These are phyloP conservation scores for Cladosporium halotolerans DNA, from an alignment of 2,329 filamentous ascomycete species.

Conservation along the genomic window DNA sequence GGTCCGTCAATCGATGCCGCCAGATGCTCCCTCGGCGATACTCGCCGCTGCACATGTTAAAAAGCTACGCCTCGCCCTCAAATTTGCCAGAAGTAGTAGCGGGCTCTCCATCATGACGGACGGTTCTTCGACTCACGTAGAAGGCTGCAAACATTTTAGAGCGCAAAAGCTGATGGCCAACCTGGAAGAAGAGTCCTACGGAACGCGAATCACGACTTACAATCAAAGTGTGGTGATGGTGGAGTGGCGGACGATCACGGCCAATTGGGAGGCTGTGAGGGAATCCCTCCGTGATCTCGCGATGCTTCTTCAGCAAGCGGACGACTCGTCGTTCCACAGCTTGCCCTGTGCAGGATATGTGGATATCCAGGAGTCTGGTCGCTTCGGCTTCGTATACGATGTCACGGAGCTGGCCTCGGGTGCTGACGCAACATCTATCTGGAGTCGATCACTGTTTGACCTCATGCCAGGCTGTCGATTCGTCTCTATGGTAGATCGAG, in stretches of 20 bases:
- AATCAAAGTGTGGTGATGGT: background rate
- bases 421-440: background rate
- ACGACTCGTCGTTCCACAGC: background rate
- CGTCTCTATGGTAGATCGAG: background rate
- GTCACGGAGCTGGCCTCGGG: background rate
- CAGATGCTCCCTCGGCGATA: background rate
- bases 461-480: background rate
- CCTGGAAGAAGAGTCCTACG: background rate
- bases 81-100: background rate
- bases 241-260: background rate
- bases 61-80: background rate
- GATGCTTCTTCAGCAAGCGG: background rate
- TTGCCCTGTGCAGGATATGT: background rate
- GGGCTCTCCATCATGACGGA: background rate
- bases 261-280: background rate
- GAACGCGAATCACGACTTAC: background rate
- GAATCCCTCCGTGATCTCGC: background rate
- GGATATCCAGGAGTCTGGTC: background rate
- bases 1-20: background rate
- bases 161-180: background rate
- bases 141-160: background rate
- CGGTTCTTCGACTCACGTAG: background rate
- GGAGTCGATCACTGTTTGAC: background rate
- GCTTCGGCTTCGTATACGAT: background rate
- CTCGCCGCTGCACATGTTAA: background rate